Percentiles rank a stretch among this genome's conserved stretches.
Conservation (phyloP, 345 rosid genomes). For the Eutrema yunnanense region DNA sequence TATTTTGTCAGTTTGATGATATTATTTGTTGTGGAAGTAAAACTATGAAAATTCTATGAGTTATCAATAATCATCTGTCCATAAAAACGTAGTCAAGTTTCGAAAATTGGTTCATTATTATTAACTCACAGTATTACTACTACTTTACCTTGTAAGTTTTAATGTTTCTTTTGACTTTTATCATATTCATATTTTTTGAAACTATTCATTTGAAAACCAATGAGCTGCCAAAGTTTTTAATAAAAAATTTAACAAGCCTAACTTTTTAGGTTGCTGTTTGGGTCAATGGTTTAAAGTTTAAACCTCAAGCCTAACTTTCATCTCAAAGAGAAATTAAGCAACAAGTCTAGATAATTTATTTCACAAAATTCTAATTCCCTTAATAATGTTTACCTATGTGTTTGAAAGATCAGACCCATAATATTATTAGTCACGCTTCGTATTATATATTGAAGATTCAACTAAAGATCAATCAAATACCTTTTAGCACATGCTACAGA, state of each 20-base stretch:
- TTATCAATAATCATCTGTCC: background rate
- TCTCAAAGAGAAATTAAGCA: background rate
- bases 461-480: background rate
- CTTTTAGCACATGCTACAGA: slow-evolving; percentile 21
- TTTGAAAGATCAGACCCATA: background rate
- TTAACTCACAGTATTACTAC: background rate
- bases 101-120: background rate
- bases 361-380: background rate
- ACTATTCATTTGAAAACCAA: background rate
- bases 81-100: background rate
- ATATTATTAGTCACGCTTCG: background rate
- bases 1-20: background rate
- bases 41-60: background rate
- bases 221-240: background rate
- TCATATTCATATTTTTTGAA: background rate
- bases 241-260: background rate
- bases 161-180: background rate
- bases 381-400: background rate
- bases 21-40: background rate
- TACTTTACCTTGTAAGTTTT: background rate
- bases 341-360: background rate
- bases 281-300: background rate
- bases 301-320: slow-evolving; percentile 13
- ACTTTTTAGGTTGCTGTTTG: background rate
- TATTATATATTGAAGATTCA: background rate